Conservation (phyloP, 495 filamentous ascomycete species). For the Emericellopsis terricola region DNA sequence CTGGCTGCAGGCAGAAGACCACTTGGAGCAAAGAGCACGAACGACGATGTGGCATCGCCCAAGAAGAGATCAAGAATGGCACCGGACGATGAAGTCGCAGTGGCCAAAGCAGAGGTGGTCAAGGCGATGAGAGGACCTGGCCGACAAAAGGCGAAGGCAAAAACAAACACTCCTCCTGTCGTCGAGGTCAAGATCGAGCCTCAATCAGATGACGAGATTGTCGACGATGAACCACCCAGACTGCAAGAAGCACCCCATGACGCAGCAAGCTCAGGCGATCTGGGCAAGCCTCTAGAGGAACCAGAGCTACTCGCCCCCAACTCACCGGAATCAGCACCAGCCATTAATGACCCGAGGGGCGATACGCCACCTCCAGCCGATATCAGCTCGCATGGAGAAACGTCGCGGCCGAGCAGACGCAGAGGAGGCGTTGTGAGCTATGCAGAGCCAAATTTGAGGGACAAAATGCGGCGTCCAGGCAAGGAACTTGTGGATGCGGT, state of each 20-base stretch:
- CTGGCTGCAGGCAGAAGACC: constrained; percentile 13
- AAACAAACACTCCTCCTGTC: constrained; percentile 3
- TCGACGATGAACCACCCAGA: no score
- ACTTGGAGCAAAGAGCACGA: constrained; percentile 25
- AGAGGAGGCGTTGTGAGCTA: constrained; percentile 57
- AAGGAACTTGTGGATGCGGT: constrained; percentile 61
- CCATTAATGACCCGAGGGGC: constrained; percentile 14
- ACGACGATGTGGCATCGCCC: constrained; percentile 24
- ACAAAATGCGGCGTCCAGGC: constrained; percentile 74
- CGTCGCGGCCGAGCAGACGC: constrained; percentile 42
- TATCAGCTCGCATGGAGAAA: constrained; percentile 28
- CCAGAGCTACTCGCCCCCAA: constrained; percentile 13
- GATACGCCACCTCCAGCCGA: constrained; percentile 39
- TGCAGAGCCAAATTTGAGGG: constrained; percentile 66
- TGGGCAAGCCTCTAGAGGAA: constrained; percentile 12
- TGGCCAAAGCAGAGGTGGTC: constrained; percentile 5
- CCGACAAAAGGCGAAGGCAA: background rate
- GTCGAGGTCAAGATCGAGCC: background rate
- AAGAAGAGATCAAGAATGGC: constrained; percentile 15
- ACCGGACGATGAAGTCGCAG: constrained; percentile 7
- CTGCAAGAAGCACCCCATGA: background rate
- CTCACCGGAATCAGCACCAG: constrained; percentile 12
- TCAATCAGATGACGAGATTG: background rate
- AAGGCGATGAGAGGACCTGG: constrained; percentile 3
- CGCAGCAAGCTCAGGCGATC: background rate